phyloP scores from a whole-genome alignment of 768 basidiomycete genomes.

The Punctularia strigosozonata region DNA sequence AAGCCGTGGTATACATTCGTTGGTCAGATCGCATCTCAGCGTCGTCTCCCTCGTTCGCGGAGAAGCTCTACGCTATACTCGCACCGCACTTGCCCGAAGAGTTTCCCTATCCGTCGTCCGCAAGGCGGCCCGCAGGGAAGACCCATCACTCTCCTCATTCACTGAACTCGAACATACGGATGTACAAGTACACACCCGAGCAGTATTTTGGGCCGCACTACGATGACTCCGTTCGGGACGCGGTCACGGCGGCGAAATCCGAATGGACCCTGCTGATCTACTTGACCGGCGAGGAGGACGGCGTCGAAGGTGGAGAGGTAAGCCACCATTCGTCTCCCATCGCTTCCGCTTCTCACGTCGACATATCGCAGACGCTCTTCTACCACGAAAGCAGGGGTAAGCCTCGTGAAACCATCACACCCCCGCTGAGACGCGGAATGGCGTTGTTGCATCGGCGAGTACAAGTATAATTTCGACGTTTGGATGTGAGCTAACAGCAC shows the following conservation, averaged over 20 bases:
- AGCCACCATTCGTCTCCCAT: slow-evolving; percentile 3
- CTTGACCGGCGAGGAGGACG: slow-evolving; percentile 59
- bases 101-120: slow-evolving; percentile 31
- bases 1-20: neutral
- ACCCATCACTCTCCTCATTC: slow-evolving; percentile 34
- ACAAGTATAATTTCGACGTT: neutral
- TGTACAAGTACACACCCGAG: slow-evolving; percentile 54
- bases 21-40: slow-evolving; percentile 49
- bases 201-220: slow-evolving; percentile 72
- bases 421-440: slow-evolving; percentile 47
- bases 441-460: slow-evolving; percentile 55
- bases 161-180: slow-evolving; percentile 62
- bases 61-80: slow-evolving; percentile 34
- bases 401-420: slow-evolving; percentile 33
- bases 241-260: slow-evolving; percentile 46
- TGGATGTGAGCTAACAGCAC: slow-evolving; percentile 4
- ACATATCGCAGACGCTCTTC: slow-evolving; percentile 46
- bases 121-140: slow-evolving; percentile 12
- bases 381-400: slow-evolving; percentile 45
- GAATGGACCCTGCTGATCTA: slow-evolving; percentile 76
- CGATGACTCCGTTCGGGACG: slow-evolving; percentile 56
- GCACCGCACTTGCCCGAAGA: slow-evolving; percentile 47
- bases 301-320: slow-evolving; percentile 62
- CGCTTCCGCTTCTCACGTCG: slow-evolving; percentile 8
- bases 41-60: slow-evolving; percentile 45